phyloP scores from a whole-genome alignment of 768 basidiomycete genomes.

The Leucogyrophana mollusca region DNA sequence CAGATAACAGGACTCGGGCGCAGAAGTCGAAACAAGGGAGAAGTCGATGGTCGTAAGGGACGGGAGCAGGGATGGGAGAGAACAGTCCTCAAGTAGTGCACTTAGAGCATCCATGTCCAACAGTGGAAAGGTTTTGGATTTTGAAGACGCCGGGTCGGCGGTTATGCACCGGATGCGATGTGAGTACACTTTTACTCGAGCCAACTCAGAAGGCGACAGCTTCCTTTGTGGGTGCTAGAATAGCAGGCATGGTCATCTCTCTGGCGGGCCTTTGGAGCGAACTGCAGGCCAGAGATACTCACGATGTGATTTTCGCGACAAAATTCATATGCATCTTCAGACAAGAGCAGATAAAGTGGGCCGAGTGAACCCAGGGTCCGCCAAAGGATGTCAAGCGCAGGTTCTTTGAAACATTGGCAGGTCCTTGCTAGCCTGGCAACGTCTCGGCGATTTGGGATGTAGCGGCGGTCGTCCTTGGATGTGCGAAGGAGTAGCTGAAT shows the following conservation, averaged over 20 bases:
- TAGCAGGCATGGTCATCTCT: neutral
- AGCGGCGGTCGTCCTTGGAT: conserved; percentile 11
- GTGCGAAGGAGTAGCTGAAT: conserved; percentile 20
- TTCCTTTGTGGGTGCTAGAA: conserved; percentile 17
- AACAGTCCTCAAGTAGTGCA: conserved; percentile 16
- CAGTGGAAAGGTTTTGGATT: conserved; percentile 19
- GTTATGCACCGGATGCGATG: conserved; percentile 18
- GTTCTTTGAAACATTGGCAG: conserved; percentile 25
- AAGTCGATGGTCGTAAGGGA: conserved; percentile 24
- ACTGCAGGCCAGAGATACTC: conserved; percentile 8
- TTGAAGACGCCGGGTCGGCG: conserved; percentile 2
- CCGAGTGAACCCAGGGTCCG: conserved; percentile 25
- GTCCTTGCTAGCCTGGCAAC: conserved; percentile 27
- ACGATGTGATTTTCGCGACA: conserved; percentile 20
- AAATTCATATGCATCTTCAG: conserved; percentile 22
- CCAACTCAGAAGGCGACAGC: conserved; percentile 21
- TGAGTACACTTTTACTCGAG: conserved; percentile 18
- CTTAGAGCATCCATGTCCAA: conserved; percentile 24
- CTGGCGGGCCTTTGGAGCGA: neutral
- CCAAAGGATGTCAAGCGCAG: conserved; percentile 31
- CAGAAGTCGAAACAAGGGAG: conserved; percentile 22
- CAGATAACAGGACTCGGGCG: conserved; percentile 14
- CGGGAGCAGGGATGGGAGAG: conserved; percentile 22
- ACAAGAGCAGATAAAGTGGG: conserved; percentile 28
- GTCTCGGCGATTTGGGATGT: conserved; percentile 14